These are phyloP conservation scores for Trametes maxima DNA, from an alignment of 768 basidiomycete genomes.

Conservation along the genomic window DNA sequence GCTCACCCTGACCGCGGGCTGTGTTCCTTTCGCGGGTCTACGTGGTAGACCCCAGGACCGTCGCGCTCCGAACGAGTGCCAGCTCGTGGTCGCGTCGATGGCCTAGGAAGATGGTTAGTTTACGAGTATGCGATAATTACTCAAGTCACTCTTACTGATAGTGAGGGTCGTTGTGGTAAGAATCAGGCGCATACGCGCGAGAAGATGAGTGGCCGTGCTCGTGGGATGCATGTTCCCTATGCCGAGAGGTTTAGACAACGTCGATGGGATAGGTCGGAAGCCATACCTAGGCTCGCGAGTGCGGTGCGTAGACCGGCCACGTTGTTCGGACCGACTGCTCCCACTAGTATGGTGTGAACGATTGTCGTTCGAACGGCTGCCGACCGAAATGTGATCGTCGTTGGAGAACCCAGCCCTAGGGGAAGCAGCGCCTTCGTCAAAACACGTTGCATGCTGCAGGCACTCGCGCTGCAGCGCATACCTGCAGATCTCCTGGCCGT, in stretches of 20 bases:
- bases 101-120: background rate
- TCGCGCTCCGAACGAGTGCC: conserved; percentile 17
- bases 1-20: conserved; percentile 16
- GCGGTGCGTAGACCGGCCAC: conserved; percentile 16
- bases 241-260: background rate
- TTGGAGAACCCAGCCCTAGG: conserved; percentile 29
- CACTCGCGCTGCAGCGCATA: conserved; percentile 29
- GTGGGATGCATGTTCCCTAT: background rate
- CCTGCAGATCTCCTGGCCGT: conserved; percentile 62
- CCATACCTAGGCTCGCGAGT: conserved; percentile 10
- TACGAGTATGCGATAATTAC: background rate
- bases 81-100: conserved; percentile 19
- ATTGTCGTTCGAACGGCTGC: conserved; percentile 19
- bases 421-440: background rate
- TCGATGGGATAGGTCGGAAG: too few species aligned
- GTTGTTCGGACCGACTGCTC: conserved; percentile 11
- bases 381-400: conserved; percentile 23
- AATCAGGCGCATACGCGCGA: conserved; percentile 8
- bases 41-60: background rate
- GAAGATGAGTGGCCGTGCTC: background rate
- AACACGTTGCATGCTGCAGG: background rate
- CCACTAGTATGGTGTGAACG: conserved; percentile 10
- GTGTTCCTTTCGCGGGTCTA: conserved; percentile 11
- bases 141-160: conserved; percentile 4
- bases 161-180: conserved; percentile 18